These are phyloP conservation scores for Aplosporella prunicola DNA, from an alignment of 2,329 filamentous ascomycete genomes.

Conservation along the genomic window DNA sequence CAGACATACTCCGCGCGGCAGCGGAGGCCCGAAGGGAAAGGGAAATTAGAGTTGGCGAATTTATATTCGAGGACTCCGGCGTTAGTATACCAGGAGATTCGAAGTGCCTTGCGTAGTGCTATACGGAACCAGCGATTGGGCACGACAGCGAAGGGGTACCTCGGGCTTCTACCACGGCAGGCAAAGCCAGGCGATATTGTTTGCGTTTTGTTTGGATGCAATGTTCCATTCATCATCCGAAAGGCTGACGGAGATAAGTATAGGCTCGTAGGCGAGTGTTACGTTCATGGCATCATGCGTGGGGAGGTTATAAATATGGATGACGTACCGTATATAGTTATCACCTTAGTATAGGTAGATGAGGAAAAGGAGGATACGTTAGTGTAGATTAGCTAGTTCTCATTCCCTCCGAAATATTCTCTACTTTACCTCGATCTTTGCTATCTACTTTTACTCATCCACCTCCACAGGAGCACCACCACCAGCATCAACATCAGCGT, in stretches of 20 bases:
- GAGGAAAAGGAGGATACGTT: too few relatives aligned
- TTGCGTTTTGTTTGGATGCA: conserved; percentile 14
- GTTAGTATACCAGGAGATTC: conserved; percentile 14
- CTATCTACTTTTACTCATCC: too few relatives aligned
- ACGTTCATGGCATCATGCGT: conserved; percentile 1
- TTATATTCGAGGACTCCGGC: conserved; percentile 15
- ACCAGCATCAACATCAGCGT: too few relatives aligned
- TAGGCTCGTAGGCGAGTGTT: conserved; percentile 2
- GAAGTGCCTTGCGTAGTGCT: conserved; percentile 14
- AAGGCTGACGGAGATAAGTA: background rate
- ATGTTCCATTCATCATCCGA: conserved; percentile 17
- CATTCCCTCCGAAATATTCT: too few relatives aligned
- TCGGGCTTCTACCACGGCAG: conserved; percentile 17
- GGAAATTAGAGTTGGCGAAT: conserved; percentile 16
- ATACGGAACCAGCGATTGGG: conserved; percentile 17
- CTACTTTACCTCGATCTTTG: too few relatives aligned
- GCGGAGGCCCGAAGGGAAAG: conserved; percentile 8
- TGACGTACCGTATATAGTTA: conserved; percentile 23
- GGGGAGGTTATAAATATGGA: background rate
- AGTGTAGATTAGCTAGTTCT: too few relatives aligned
- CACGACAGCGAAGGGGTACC: conserved; percentile 17
- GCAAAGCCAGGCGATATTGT: conserved; percentile 13
- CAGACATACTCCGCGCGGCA: conserved; percentile 16
- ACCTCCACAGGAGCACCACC: too few relatives aligned
- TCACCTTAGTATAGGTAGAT: too few relatives aligned